Base-by-base conservation (phyloP, 176 grass and related monocot genomes). In the Luzula sylvatica region DNA sequence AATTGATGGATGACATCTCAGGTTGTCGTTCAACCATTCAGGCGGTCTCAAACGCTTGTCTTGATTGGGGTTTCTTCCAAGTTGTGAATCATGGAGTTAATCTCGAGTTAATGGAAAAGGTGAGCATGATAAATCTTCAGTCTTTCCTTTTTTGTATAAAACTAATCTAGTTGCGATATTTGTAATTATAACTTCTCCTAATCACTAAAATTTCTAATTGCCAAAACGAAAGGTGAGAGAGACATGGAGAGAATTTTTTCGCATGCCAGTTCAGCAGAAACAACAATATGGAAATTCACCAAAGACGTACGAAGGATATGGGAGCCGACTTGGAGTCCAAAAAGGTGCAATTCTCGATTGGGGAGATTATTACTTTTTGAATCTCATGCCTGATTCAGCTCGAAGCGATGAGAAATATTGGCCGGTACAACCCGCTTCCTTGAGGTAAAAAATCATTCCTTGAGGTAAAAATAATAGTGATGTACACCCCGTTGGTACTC, bases 361-460 rank as follows among this genome's bases (percentile, higher is more conserved):
- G 89, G 80, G 83, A 0, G 89, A 95, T 67, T 95, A 95, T 85
- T 95, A 67, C 49, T 95, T 76, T 67, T 79, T 95, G 43, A 67
- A 82, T 35, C 70, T 88, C 67, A 42, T 41, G 50, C 89, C 89
- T 50, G 70, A 53, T 16, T 45, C 65, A 1, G 26, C 26, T 50
- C 87, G 52, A 60, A 88, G 73, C 63, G n/a, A 38, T 7, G 17
- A 53, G 7, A 81, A 65, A 23, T 67, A 65, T 67, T 94, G 83
- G 83, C 88, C 83, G 3, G 44, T 28, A 2, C 60, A 46, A 27
- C 83, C 88, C 17, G 8, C 2, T 53, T 65, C 65, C 50, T 80
- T 75, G 72, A 94, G 78, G 88, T 87, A 83, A 18, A 41, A 43
- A 12, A 13, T 30, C 9, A 11, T 15, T n/a, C 3, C 61, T 14